Conservation (phyloP, 2,329 filamentous ascomycete species). For the Graphilbum sp. region DNA sequence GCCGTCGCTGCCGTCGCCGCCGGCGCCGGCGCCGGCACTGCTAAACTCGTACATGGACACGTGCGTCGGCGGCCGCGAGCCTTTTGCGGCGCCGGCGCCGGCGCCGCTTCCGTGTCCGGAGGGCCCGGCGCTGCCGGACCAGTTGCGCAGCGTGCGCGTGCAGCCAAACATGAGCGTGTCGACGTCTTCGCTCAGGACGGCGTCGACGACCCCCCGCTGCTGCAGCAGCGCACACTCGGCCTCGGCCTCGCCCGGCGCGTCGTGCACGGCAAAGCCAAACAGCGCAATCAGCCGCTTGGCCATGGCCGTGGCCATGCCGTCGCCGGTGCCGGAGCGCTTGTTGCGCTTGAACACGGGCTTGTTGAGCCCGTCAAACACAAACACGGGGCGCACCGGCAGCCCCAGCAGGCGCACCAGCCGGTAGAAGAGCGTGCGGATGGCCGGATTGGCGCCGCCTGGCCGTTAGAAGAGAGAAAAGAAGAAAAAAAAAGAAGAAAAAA, state of each 20-base stretch:
- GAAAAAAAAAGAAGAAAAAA: background rate
- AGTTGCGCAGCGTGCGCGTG: slow-evolving; percentile 61
- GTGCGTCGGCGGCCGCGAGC: slow-evolving; percentile 59
- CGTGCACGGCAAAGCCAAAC: slow-evolving; percentile 71
- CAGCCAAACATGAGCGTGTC: slow-evolving; percentile 97
- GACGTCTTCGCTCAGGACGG: slow-evolving; percentile 88
- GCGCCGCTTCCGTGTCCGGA: no score
- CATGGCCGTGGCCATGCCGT: slow-evolving; percentile 52
- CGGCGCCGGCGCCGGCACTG: no score
- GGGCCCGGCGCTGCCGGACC: no score
- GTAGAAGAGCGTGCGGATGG: slow-evolving; percentile 83
- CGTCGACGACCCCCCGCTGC: slow-evolving; percentile 68
- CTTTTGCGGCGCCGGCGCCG: slow-evolving; percentile 43
- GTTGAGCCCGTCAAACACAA: slow-evolving; percentile 35
- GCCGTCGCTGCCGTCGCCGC: no score
- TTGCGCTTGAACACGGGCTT: slow-evolving; percentile 68
- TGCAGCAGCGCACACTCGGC: slow-evolving; percentile 88
- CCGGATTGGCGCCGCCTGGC: slow-evolving; percentile 70
- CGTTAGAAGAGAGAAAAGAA: background rate
- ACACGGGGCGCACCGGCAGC: slow-evolving; percentile 32
- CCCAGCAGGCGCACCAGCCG: slow-evolving; percentile 47
- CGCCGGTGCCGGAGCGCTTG: slow-evolving; percentile 51
- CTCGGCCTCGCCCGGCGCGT: slow-evolving; percentile 88
- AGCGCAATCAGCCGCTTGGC: slow-evolving; percentile 71
- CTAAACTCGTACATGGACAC: slow-evolving; percentile 69